phyloP scores from a whole-genome alignment of 78 protist species.

The Dictyostelium firmibasis region DNA sequence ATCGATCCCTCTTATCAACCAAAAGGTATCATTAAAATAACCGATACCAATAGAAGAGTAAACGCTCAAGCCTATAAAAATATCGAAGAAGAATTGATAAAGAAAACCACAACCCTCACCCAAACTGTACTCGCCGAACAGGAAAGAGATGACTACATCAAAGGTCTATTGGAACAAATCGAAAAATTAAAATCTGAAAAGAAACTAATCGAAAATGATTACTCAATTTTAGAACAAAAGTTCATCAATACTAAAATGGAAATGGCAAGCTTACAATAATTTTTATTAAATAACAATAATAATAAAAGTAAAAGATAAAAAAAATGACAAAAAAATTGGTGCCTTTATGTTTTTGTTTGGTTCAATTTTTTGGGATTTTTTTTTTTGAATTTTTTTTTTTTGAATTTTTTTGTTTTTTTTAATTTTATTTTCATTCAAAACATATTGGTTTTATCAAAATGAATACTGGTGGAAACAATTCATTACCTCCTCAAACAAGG shows the following conservation, averaged over 20 bases:
- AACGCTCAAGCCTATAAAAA: constrained; percentile 65
- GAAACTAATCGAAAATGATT: not conserved
- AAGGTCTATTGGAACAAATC: not conserved
- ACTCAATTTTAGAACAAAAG: constrained; percentile 6
- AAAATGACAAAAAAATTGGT: too few species aligned
- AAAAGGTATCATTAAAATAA: constrained; percentile 56
- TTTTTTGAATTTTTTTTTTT: too few species aligned
- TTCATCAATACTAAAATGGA: constrained; percentile 46
- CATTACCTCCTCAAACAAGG: constrained; percentile 24
- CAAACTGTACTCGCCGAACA: constrained; percentile 5
- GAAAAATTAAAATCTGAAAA: not conserved
- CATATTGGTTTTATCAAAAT: not conserved
- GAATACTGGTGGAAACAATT: not conserved
- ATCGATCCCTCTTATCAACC: constrained; percentile 21
- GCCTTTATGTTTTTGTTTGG: too few species aligned
- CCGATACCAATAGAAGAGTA: constrained; percentile 67
- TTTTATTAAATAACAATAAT: not conserved
- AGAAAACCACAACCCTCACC: constrained; percentile 35
- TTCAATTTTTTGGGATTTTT: too few species aligned
- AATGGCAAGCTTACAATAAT: constrained; percentile 13
- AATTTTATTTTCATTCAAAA: not conserved
- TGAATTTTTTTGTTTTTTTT: too few species aligned
- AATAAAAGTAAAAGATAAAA: not conserved
- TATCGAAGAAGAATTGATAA: constrained; percentile 55
- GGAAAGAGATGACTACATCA: constrained; percentile 40